A percentile compares a stretch with the other conserved stretches of the same genome.
phyloP scores from a whole-genome alignment of 2,329 filamentous ascomycete genomes.

The Fusarium haematococcum region DNA sequence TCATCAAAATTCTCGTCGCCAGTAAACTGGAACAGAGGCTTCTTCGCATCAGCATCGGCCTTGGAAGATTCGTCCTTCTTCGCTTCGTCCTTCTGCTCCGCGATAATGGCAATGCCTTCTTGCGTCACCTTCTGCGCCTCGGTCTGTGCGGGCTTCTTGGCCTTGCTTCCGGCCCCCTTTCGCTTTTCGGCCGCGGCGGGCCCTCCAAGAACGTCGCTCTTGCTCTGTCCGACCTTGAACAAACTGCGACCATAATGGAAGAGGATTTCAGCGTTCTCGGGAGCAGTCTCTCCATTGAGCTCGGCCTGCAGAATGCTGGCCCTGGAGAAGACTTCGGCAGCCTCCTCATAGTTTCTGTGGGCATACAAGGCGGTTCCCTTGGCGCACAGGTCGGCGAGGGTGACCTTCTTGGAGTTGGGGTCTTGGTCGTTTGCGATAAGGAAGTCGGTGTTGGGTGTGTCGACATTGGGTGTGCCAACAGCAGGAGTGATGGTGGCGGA shows the following conservation, averaged over 20 bases:
- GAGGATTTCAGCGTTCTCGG: slow-evolving; percentile 91
- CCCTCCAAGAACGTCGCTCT: slow-evolving; percentile 93
- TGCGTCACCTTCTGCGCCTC: slow-evolving; percentile 58
- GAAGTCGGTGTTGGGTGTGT: slow-evolving; percentile 40
- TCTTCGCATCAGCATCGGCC: slow-evolving; percentile 61
- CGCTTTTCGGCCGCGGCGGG: slow-evolving; percentile 71
- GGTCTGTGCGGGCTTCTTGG: slow-evolving; percentile 55
- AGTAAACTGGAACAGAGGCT: slow-evolving; percentile 89
- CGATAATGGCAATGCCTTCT: slow-evolving; percentile 58
- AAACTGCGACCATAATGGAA: slow-evolving; percentile 95
- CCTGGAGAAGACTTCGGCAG: slow-evolving; percentile 87
- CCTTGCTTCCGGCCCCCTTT: slow-evolving; percentile 53
- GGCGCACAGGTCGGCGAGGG: slow-evolving; percentile 81
- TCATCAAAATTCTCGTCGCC: slow-evolving; percentile 95
- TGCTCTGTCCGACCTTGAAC: slow-evolving; percentile 93
- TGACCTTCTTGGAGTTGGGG: slow-evolving; percentile 67
- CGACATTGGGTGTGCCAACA: slow-evolving; percentile 23
- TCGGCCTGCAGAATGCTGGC: slow-evolving; percentile 91
- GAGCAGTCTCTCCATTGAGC: slow-evolving; percentile 90
- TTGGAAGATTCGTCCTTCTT: slow-evolving; percentile 55
- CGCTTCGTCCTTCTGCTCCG: slow-evolving; percentile 58
- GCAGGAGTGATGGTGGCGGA: slow-evolving; percentile 34
- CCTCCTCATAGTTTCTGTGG: slow-evolving; percentile 87
- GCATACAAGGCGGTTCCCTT: slow-evolving; percentile 88
- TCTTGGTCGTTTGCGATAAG: slow-evolving; percentile 55